These are phyloP conservation scores for Phytophthora hibernalis DNA, from an alignment of 352 stramenopile genomes.

Conservation along the genomic window DNA sequence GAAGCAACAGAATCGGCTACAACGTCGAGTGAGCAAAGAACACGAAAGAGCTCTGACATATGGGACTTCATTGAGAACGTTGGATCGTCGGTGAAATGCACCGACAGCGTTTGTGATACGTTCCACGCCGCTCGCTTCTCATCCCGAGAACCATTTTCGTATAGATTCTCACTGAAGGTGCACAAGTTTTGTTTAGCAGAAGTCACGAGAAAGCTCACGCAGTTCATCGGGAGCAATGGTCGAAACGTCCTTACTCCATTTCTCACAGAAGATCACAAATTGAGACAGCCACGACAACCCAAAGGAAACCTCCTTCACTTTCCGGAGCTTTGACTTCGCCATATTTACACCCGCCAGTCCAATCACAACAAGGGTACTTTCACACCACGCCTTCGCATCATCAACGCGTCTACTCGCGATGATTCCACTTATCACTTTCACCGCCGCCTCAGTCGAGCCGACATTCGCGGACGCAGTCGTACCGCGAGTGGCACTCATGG, in stretches of 20 bases:
- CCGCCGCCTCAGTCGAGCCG: too few relatives aligned
- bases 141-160: constrained; percentile 25
- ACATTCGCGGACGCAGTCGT: too few relatives aligned
- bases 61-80: too few relatives aligned
- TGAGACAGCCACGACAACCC: constrained; percentile 11
- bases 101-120: constrained; percentile 22
- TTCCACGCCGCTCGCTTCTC: constrained; percentile 35
- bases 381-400: background rate
- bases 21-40: too few relatives aligned
- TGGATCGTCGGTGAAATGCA: too few relatives aligned
- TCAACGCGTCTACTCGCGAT: background rate
- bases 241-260: constrained; percentile 11
- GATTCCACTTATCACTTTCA: too few relatives aligned
- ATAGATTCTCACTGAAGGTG: constrained; percentile 29
- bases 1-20: too few relatives aligned
- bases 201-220: constrained; percentile 20
- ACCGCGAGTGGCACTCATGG: too few relatives aligned
- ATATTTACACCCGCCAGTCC: constrained; percentile 6
- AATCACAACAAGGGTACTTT: constrained; percentile 17
- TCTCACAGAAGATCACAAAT: constrained; percentile 27
- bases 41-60: too few relatives aligned
- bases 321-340: background rate
- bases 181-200: constrained; percentile 25
- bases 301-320: constrained; percentile 19
- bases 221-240: constrained; percentile 11